phyloP scores from a whole-genome alignment of 768 basidiomycete species.

The Suillus plorans region DNA sequence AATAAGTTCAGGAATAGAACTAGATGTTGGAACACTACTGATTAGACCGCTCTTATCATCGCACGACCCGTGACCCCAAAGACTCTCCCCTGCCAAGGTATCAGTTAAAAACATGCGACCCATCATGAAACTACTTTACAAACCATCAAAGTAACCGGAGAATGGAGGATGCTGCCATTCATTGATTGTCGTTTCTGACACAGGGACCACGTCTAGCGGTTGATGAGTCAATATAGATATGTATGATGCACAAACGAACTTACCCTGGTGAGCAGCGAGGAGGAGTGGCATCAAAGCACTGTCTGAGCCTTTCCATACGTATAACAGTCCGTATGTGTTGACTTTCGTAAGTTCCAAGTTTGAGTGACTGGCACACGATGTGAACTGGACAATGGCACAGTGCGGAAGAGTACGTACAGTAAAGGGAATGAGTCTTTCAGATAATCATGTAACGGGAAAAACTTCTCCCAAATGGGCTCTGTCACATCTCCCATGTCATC shows the following conservation, averaged over 20 bases:
- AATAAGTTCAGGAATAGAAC: not conserved
- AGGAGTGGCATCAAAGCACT: slow-evolving; percentile 58
- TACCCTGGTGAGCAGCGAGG: slow-evolving; percentile 64
- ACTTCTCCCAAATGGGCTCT: slow-evolving; percentile 57
- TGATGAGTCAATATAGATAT: not conserved
- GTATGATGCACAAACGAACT: not conserved
- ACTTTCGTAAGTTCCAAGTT: slow-evolving; percentile 40
- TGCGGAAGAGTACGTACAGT: slow-evolving; percentile 38
- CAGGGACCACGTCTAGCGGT: slow-evolving; percentile 58
- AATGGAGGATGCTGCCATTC: slow-evolving; percentile 60
- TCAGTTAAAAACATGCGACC: not conserved
- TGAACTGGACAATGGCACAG: slow-evolving; percentile 36
- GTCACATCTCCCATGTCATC: slow-evolving; percentile 46
- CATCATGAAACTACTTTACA: not conserved
- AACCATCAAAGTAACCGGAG: slow-evolving; percentile 55
- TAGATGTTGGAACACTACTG: not conserved
- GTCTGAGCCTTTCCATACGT: slow-evolving; percentile 69
- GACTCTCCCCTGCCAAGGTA: slow-evolving; percentile 37
- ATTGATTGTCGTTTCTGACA: slow-evolving; percentile 47
- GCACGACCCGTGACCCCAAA: slow-evolving; percentile 74
- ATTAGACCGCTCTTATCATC: slow-evolving; percentile 74
- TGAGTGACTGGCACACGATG: slow-evolving; percentile 46
- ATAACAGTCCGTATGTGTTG: slow-evolving; percentile 76
- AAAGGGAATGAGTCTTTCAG: slow-evolving; percentile 59
- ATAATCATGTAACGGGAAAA: slow-evolving; percentile 54